Evolutionary conservation across 1,284 basidiomycete species (phyloP), one percentile per base, ranked within the genome.

Genomic region (Anthracocystis setariae): DNA sequence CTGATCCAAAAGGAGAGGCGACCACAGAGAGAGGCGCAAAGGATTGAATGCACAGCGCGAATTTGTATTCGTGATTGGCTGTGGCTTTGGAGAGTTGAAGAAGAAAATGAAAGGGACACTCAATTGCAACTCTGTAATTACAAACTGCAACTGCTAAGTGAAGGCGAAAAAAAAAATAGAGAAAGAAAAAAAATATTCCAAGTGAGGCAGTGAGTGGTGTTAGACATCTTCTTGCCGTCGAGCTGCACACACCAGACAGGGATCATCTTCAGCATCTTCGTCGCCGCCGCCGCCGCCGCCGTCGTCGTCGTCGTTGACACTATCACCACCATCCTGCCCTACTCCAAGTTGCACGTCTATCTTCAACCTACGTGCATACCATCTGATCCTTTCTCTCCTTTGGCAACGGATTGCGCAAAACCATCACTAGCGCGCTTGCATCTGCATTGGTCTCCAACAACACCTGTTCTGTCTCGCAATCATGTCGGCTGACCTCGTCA

Each of bases 401-500:
- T 5, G 40, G 40, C 20, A 42, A 5, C 40, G 40, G 10, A 7
- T n/a, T 17, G 32, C 32, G 46, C 32, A 37, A n/a, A n/a, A 37
- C 35, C 12, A 37, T 15, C 35, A 17, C n/a, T 37, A 8, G 32
- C 13, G 35, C 35, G 35, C 35, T 17, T n/a, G 35, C 40, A 42
- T 29, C 17, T 23, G 21, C 40, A 42, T 23, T 42, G 10, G 17
- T n/a, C 12, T 42, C 40, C 17, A 23, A 18, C 4, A 12, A 23
- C 18, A 35, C 15, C 35, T 29, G 33, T 33, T 23, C n/a, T 21
- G 13, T 23, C 49, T 21, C 20, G 12, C 50, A 35, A 72, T 13
- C 57, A 82, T 78, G 77, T 50, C 74, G 18, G 46, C 71, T 24
- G 78, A 82, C 57, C 71, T 81, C 20, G 69, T 82, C 53, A 73